Conservation (phyloP, 2,329 filamentous ascomycete genomes). For the Diplodia mutila region DNA sequence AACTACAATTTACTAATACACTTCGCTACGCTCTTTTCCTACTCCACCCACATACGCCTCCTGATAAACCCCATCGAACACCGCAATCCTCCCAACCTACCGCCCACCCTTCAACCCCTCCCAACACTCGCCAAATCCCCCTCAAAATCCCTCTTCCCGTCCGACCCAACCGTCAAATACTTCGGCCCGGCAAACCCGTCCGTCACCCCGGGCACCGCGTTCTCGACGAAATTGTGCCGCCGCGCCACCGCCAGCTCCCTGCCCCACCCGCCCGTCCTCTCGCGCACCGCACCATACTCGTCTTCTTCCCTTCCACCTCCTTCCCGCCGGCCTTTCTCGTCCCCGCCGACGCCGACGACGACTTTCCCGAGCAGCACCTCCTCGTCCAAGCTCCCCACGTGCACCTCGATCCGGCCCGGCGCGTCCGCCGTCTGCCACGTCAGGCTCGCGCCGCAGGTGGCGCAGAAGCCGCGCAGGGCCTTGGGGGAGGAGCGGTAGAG, state of each 20-base stretch:
- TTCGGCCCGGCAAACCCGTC: conserved; percentile 34
- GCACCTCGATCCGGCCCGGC: conserved; percentile 31
- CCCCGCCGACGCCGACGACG: too few relatives aligned
- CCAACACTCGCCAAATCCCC: conserved; percentile 27
- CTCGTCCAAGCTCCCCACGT: conserved; percentile 35
- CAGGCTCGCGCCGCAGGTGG: conserved; percentile 33
- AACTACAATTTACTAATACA: background rate
- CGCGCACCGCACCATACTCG: conserved; percentile 32
- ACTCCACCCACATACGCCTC: too few relatives aligned
- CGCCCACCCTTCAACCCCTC: conserved; percentile 15
- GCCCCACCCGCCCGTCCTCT: conserved; percentile 33
- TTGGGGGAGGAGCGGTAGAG: conserved; percentile 30
- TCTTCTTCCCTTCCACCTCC: conserved; percentile 28
- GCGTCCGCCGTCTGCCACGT: conserved; percentile 30
- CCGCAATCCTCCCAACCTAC: too few relatives aligned
- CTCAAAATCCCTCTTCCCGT: conserved; percentile 29
- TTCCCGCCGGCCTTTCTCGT: conserved; percentile 22
- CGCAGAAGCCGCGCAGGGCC: conserved; percentile 33
- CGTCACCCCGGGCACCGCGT: conserved; percentile 35
- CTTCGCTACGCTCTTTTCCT: background rate
- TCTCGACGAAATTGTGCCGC: conserved; percentile 34
- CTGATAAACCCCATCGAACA: background rate
- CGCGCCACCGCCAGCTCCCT: conserved; percentile 29
- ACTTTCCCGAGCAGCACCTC: conserved; percentile 33
- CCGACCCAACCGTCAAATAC: conserved; percentile 28